Base-by-base conservation (phyloP, 495 filamentous ascomycete species). In the Polyplosphaeria fusca region DNA sequence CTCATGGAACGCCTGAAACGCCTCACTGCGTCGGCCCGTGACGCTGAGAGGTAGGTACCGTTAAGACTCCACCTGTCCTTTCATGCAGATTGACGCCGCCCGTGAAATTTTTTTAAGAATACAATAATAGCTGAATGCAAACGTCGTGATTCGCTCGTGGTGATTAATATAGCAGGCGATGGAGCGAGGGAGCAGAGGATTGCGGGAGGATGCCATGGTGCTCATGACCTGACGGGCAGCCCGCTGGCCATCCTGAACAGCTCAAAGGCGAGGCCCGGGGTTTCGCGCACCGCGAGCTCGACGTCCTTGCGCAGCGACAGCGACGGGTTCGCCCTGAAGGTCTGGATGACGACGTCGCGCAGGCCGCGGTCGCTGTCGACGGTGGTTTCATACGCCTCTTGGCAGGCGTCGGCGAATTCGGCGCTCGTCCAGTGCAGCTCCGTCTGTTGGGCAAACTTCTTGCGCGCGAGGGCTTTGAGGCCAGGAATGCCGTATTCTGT, bases 351-450 rank as follows among this genome's bases (percentile, higher is more conserved):
- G 18, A 71, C 44, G 56, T 77, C 71, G 7, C 72, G 64, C 35
- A 77, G 65, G 4, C 70, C 71, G 5, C 73, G 66, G 56, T 77
- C 73, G 16, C 50, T 59, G 49, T 71, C 66, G 43, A 73, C 58
- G 7, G 74, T 76, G 14, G 61, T 65, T 23, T 71, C 64, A 58
- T 76, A 77, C 9, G 73, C 73, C 26, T 73, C 70, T 51, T 66
- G 59, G 49, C 75, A 68, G 1, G 70, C 71, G 11, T 71, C 66
- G 3, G 74, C 60, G 48, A 79, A 65, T 18, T 73, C 70, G 4
- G 60, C 47, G 23, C 62, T 66, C 28, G 66, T 51, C 60, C 61
- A 70, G 45, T 68, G 52, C 19, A 58, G 46, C 7, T 55, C 55
- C 38, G 73, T 52, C 28, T 64, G 62, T 22, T 42, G 43, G 20